These are phyloP conservation scores for Tranzscheliella williamsii DNA, from an alignment of 1,284 basidiomycete genomes.

Conservation along the genomic window DNA sequence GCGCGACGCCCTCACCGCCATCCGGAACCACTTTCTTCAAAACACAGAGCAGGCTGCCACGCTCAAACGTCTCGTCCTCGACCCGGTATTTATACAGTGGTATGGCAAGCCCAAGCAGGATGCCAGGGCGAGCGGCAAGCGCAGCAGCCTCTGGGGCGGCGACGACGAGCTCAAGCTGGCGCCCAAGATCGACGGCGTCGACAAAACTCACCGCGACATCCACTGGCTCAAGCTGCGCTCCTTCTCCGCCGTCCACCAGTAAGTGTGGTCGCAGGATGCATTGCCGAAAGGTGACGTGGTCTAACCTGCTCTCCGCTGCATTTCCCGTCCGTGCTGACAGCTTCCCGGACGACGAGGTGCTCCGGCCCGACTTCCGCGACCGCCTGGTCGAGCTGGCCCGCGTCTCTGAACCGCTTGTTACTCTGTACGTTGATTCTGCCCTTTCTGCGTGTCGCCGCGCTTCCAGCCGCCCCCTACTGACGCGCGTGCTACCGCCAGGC, in stretches of 20 bases:
- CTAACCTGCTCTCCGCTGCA: no score
- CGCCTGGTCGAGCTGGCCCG: slow-evolving; percentile 67
- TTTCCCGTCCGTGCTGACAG: slow-evolving; percentile 61
- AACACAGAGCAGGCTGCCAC: slow-evolving; percentile 69
- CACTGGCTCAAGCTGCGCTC: slow-evolving; percentile 81
- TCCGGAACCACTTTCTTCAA: slow-evolving; percentile 67
- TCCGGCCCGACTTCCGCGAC: slow-evolving; percentile 71
- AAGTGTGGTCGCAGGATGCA: slow-evolving; percentile 48
- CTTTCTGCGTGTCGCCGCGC: background rate
- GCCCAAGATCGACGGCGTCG: slow-evolving; percentile 66
- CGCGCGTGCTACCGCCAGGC: slow-evolving; percentile 2
- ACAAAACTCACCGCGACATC: slow-evolving; percentile 82
- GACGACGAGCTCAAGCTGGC: slow-evolving; percentile 71
- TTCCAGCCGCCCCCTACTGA: background rate
- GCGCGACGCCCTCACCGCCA: slow-evolving; percentile 74
- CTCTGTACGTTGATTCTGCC: slow-evolving; percentile 68
- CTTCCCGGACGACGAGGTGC: slow-evolving; percentile 76
- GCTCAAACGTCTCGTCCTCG: slow-evolving; percentile 71
- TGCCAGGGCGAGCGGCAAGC: background rate
- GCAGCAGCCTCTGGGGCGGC: slow-evolving; percentile 66
- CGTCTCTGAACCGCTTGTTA: slow-evolving; percentile 75
- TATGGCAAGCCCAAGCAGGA: slow-evolving; percentile 69
- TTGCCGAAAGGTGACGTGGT: no score
- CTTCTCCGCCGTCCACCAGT: slow-evolving; percentile 73
- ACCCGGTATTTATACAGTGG: slow-evolving; percentile 70